Evolutionary conservation across 2,329 filamentous ascomycete species (phyloP).

Genomic region (Penicillium sclerotigenum): DNA sequence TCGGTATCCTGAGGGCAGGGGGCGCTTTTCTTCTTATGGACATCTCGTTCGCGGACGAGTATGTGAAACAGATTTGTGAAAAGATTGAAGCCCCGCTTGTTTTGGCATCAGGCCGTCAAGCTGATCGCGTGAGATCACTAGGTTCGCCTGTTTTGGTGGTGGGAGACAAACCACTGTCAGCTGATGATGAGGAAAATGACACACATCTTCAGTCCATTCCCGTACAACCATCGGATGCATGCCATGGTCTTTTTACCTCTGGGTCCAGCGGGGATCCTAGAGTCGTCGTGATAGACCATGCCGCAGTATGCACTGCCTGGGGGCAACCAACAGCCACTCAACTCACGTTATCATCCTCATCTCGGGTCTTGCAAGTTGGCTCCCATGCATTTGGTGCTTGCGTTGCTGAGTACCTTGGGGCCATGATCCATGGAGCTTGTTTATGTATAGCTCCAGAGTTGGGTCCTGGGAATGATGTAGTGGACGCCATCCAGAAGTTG

Average conservation of each 20-base stretch:
- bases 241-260: background rate
- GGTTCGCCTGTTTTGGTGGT: background rate
- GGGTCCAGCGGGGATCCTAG: background rate
- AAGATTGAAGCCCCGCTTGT: background rate
- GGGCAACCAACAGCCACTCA: background rate
- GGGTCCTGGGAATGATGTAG: background rate
- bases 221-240: background rate
- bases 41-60: background rate
- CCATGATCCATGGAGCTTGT: background rate
- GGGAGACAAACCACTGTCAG: background rate
- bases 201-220: background rate
- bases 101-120: background rate
- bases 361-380: background rate
- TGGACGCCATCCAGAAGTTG: background rate
- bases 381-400: background rate
- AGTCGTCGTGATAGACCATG: background rate
- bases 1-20: background rate
- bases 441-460: background rate
- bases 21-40: background rate
- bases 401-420: background rate
- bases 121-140: background rate
- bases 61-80: background rate
- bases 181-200: background rate
- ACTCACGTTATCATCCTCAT: background rate
- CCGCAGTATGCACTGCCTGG: background rate